Evolutionary conservation across 108 stramenopile species (phyloP).

Genomic region (Tribonema minus): DNA sequence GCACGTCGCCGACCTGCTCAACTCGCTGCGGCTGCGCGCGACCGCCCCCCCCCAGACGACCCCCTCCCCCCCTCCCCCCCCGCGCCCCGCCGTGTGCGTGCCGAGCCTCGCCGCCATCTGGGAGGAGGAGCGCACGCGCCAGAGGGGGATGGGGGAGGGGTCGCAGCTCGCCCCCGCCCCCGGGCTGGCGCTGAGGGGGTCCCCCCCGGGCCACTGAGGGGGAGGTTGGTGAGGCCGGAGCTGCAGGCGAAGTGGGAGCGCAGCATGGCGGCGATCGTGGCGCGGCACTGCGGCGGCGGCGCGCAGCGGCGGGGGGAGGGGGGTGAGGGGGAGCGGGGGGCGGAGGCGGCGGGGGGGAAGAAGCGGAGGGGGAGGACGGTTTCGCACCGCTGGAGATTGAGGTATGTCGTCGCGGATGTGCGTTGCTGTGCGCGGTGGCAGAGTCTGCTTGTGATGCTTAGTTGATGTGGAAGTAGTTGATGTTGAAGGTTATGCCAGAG

Average conservation of each 20-base stretch:
- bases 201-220: not conserved
- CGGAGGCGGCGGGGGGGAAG: too few species aligned
- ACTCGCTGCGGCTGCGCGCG: not conserved
- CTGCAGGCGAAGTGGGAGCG: not conserved
- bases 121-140: constrained; percentile 35
- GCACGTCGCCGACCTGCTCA: constrained; percentile 18
- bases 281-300: not conserved
- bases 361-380: too few species aligned
- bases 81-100: constrained; percentile 23
- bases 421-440: too few species aligned
- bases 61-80: too few species aligned
- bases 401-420: too few species aligned
- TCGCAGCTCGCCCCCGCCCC: constrained; percentile 34
- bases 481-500: too few species aligned
- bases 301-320: not conserved
- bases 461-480: too few species aligned
- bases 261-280: not conserved
- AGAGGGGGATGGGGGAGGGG: constrained; percentile 11
- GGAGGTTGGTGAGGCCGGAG: not conserved
- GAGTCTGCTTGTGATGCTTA: too few species aligned
- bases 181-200: constrained; percentile 16
- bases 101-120: constrained; percentile 45
- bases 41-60: too few species aligned
- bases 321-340: not conserved
- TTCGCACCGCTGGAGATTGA: too few species aligned